A percentile compares a stretch with the other conserved stretches of the same genome.
phyloP scores from a whole-genome alignment of 108 stramenopile species.

The Skeletonema costatum region DNA sequence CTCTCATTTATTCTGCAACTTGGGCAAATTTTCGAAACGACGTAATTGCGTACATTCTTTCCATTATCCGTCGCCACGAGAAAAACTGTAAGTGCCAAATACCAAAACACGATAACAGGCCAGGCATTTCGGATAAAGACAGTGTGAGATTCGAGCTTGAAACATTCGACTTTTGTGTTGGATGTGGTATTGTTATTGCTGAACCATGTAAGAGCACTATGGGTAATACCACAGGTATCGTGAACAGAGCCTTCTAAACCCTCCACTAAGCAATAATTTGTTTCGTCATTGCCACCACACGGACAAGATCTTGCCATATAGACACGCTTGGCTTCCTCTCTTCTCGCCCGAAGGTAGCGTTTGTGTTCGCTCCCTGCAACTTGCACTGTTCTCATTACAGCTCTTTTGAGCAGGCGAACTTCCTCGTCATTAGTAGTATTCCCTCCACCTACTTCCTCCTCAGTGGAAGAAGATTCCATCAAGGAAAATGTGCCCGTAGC shows the following conservation, averaged over 20 bases:
- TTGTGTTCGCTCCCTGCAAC: not conserved
- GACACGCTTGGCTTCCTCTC: conserved; percentile 1
- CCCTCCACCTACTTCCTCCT: not conserved
- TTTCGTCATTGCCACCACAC: conserved; percentile 20
- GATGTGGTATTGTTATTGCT: not conserved
- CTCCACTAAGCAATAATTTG: conserved; percentile 38
- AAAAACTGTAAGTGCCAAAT: conserved; percentile 47
- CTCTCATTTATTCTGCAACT: conserved; percentile 27
- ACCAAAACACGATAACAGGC: conserved; percentile 53
- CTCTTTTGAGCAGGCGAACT: conserved; percentile 3
- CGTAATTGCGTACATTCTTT: conserved; percentile 20
- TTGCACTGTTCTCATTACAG: not conserved
- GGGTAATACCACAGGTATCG: conserved; percentile 41
- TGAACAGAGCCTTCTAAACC: conserved; percentile 6
- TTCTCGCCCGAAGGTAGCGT: not conserved
- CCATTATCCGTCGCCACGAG: conserved; percentile 48
- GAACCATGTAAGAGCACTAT: not conserved
- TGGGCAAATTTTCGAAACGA: conserved; percentile 28
- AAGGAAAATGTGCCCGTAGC: conserved; percentile 20
- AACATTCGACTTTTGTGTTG: conserved; percentile 36
- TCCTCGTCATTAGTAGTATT: not conserved
- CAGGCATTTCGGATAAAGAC: conserved; percentile 52
- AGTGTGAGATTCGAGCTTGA: conserved; percentile 30
- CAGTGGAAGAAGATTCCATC: not conserved
- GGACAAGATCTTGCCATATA: conserved; percentile 37